Evolutionary conservation across 2,329 filamentous ascomycete species (phyloP), one percentile per base, ranked within the genome.

Genomic region (Septoria petroselini): DNA sequence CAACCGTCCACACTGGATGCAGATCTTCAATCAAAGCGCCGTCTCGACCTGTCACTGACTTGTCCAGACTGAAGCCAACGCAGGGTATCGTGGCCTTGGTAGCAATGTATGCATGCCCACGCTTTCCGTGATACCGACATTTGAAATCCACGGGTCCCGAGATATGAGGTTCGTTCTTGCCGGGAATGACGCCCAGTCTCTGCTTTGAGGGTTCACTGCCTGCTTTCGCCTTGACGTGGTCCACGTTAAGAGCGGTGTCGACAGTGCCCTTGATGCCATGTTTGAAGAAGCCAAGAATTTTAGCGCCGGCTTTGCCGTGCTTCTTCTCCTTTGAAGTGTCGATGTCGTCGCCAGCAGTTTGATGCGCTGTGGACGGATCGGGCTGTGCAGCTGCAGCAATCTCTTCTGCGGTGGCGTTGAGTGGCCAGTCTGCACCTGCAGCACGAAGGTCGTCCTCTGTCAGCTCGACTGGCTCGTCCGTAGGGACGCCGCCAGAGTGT

Each of bases 61-160:
- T 67, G 43, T 81, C 77, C 0, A 77, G 76, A 7, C 78, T 81
- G 65, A 86, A 87, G 14, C 82, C 79, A 1, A 94, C 71, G 14
- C 80, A 82, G 0, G 86, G 85, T 4, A 82, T 82, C 0, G 83
- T 85, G 0, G 83, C 79, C 29, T 79, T 80, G 0, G 79, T 81
- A 0, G 79, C 81, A 54, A 93, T 82, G 62, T 86, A 89, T 0
- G 83, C 79, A 51, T 85, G 80, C 0, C 88, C 88, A 61, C 83
- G 85, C 59, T 83, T 79, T 7, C 88, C 87, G 15, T 82, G 75
- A 61, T 77, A 86, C 3, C 88, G 76, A 0, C 78, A 83, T 21
- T 84, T 82, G 71, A 93, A 94, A n/a, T 85, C 83, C 0, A 90
- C 75, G 0, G 89, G 89, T 0, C 89, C 88, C 1, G 73, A 68